These are phyloP conservation scores for Coemansia sp. DNA, from an alignment of 192 early-diverging fungal species.

Conservation along the genomic window DNA sequence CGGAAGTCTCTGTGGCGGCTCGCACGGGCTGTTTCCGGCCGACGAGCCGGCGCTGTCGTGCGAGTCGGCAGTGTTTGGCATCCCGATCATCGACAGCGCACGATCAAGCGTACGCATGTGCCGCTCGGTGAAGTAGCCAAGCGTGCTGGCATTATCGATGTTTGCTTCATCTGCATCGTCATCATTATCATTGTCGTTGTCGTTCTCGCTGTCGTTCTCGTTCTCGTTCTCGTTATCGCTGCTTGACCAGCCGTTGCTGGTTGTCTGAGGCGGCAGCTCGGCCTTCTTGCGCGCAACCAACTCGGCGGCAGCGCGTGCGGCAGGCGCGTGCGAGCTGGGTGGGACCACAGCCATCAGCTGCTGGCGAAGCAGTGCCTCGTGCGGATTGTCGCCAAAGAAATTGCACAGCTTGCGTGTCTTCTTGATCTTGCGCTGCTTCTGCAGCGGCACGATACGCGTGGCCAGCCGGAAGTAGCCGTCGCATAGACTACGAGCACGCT, in stretches of 20 bases:
- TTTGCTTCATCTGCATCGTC: constrained; percentile 4
- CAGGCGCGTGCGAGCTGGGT: constrained; percentile 45
- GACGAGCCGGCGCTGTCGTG: constrained; percentile 24
- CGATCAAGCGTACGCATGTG: constrained; percentile 38
- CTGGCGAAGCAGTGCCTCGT: constrained; percentile 57
- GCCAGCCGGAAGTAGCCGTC: constrained; percentile 61
- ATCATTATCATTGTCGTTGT: constrained; percentile 11
- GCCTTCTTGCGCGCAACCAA: constrained; percentile 42
- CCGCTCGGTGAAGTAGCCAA: background rate
- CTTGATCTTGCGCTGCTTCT: constrained; percentile 61
- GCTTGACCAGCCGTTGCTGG: constrained; percentile 15
- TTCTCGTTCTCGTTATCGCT: constrained; percentile 39
- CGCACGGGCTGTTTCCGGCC: constrained; percentile 3
- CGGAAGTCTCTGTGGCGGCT: background rate
- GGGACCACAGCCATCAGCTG: constrained; percentile 56
- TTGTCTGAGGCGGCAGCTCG: background rate
- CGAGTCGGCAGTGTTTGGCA: constrained; percentile 32
- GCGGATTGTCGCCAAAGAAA: constrained; percentile 69
- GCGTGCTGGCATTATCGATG: background rate
- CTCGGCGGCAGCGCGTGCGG: constrained; percentile 44
- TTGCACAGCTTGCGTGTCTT: constrained; percentile 68
- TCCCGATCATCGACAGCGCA: constrained; percentile 56
- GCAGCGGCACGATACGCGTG: constrained; percentile 48
- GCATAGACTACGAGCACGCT: constrained; percentile 18
- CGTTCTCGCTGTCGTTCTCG: constrained; percentile 31